phyloP scores from a whole-genome alignment of 441 rosid species.

The Gossypium davidsonii region DNA sequence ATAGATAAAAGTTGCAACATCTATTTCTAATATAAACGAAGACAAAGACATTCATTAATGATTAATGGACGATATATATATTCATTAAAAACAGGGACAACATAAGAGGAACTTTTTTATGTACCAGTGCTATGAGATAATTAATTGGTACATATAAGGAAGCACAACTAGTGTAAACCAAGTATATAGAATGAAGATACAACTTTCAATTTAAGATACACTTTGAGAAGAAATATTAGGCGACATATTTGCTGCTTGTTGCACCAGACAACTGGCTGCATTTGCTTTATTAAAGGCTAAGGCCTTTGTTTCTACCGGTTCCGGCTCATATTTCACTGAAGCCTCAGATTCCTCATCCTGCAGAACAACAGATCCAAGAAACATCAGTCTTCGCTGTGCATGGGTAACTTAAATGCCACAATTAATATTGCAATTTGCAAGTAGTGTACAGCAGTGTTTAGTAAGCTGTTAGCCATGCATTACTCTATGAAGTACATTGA shows the following conservation, averaged over 20 bases:
- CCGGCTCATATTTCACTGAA: conserved; percentile 18
- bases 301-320: not conserved
- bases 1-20: too few species aligned
- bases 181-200: not conserved
- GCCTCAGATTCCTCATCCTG: conserved; percentile 38
- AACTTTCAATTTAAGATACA: not conserved
- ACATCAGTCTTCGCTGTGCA: not conserved
- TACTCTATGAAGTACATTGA: not conserved
- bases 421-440: not conserved
- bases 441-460: not conserved
- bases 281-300: not conserved
- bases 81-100: not conserved
- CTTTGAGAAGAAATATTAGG: not conserved
- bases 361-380: not conserved
- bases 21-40: not conserved
- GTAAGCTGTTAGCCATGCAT: not conserved
- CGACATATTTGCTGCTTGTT: not conserved
- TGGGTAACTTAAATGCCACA: too few species aligned
- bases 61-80: not conserved
- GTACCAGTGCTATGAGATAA: not conserved
- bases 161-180: not conserved
- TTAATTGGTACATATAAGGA: not conserved
- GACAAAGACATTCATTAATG: not conserved
- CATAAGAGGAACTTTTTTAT: not conserved
- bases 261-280: not conserved